A percentile compares a stretch with the other conserved stretches of the same genome.
Evolutionary conservation across 2,329 filamentous ascomycete genomes (phyloP).

Genomic region (Allantophomopsis cytisporea): DNA sequence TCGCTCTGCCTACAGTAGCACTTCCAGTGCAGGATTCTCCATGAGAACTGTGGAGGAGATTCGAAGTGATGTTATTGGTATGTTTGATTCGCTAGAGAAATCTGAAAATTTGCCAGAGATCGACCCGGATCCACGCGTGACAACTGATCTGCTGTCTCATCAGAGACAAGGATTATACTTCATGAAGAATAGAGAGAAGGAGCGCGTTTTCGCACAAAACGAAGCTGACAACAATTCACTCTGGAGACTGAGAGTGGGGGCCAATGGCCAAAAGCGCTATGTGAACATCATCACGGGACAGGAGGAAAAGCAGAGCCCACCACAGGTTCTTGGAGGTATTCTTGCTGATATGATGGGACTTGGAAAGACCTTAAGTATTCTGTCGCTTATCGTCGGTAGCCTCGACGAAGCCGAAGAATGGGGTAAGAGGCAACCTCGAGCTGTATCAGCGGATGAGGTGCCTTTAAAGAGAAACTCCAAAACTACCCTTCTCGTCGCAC

Average conservation of each 20-base stretch:
- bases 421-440: slow-evolving; percentile 33
- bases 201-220: slow-evolving; percentile 39
- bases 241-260: slow-evolving; percentile 52
- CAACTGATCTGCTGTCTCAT: slow-evolving; percentile 62
- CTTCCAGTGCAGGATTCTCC: slow-evolving; percentile 17
- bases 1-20: slow-evolving; percentile 19
- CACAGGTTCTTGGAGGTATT: slow-evolving; percentile 59
- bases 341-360: slow-evolving; percentile 81
- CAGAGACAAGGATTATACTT: slow-evolving; percentile 87
- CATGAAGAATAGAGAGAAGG: slow-evolving; percentile 66
- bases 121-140: slow-evolving; percentile 47
- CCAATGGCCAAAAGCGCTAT: slow-evolving; percentile 47
- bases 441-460: slow-evolving; percentile 17
- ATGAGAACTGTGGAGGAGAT: slow-evolving; percentile 72
- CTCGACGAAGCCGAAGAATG: slow-evolving; percentile 49
- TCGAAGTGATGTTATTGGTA: slow-evolving; percentile 66
- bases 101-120: slow-evolving; percentile 63
- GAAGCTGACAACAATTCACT: slow-evolving; percentile 57
- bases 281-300: slow-evolving; percentile 78
- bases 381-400: slow-evolving; percentile 62
- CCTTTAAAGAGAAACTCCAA: slow-evolving; percentile 53
- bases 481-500: slow-evolving; percentile 76
- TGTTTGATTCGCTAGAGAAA: slow-evolving; percentile 75
- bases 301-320: slow-evolving; percentile 41
- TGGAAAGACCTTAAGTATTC: slow-evolving; percentile 76